Evolutionary conservation across 257 asterid genomes (phyloP), one percentile per base, ranked within the genome.

Genomic region (Galeopsis tetrahit): DNA sequence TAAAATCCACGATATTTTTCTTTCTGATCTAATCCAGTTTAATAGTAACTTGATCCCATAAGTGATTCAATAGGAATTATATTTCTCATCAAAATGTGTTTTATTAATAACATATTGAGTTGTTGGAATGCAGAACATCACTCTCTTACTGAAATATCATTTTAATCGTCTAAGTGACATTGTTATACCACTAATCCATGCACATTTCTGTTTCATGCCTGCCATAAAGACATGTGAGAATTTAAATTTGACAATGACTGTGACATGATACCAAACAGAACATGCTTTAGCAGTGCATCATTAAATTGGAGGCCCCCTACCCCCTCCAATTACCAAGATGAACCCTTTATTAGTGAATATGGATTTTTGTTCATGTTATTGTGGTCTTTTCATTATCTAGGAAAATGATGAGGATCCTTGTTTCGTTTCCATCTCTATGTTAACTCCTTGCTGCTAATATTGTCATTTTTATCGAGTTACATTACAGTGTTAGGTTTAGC

Each of bases 161-260:
- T 43, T 63, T 35, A 40, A 61, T 36, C 53, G 35, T 72, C 15
- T n/a, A 10, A 73, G 64, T 13, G 10, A 21, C 56, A 28, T 72
- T 10, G 7, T 3, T 11, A 6, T 21, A 14, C 13, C n/a, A 40
- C 13, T 55, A 33, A 15, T 46, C 31, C 65, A 17, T 3, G 10
- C 10, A 8, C 42, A 49, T 35, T 62, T 10, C 10, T 28, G 48
- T 42, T 11, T 40, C 33, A 34, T 8, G 4, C 31, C 53, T 8
- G 4, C 31, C 53, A 55, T 46, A 31, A 11, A 46, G 17, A 43
- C 6, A 13, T 42, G 36, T 42, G 59, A 31, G 61, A 21, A 9
- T 55, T 46, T 21, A 49, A 49, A 49, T 49, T 49, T 49, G 35
- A 43, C 49, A 43, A 4, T 44, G 57, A 33, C 36, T 5, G 11